Evolutionary conservation across 2,329 filamentous ascomycete genomes (phyloP).

Genomic region (Ramularia endophylla): DNA sequence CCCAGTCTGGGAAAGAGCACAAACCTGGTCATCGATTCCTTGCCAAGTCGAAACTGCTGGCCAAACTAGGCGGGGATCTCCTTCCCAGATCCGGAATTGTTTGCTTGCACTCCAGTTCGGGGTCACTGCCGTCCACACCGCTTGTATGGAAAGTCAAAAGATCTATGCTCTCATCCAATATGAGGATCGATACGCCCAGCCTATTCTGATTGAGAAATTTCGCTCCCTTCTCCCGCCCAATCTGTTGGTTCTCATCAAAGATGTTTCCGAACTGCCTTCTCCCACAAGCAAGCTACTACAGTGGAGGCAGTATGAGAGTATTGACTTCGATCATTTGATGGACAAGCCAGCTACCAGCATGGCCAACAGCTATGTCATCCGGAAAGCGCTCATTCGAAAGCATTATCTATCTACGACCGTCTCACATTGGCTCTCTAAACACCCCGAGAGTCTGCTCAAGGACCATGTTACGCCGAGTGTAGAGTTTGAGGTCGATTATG

Average conservation of each 20-base stretch:
- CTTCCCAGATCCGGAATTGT: neutral
- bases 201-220: slow-evolving; percentile 71
- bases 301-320: slow-evolving; percentile 77
- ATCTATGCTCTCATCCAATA: slow-evolving; percentile 74
- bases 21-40: too few relatives aligned
- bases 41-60: too few relatives aligned
- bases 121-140: neutral
- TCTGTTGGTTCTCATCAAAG: slow-evolving; percentile 34
- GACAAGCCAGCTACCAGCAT: slow-evolving; percentile 57
- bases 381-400: slow-evolving; percentile 93
- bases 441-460: slow-evolving; percentile 63
- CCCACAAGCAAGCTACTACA: slow-evolving; percentile 57
- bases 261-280: slow-evolving; percentile 50
- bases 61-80: too few relatives aligned
- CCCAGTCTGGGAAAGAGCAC: too few relatives aligned
- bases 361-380: slow-evolving; percentile 87
- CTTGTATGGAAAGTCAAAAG: slow-evolving; percentile 10
- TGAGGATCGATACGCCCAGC: slow-evolving; percentile 83
- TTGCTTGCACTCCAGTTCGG: neutral
- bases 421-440: slow-evolving; percentile 77
- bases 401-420: slow-evolving; percentile 85
- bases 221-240: slow-evolving; percentile 52
- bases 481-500: slow-evolving; percentile 91
- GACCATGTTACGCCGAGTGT: slow-evolving; percentile 70
- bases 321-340: slow-evolving; percentile 75